Base-by-base conservation (phyloP, 208 protist species). In the Crithidia mellificae region DNA sequence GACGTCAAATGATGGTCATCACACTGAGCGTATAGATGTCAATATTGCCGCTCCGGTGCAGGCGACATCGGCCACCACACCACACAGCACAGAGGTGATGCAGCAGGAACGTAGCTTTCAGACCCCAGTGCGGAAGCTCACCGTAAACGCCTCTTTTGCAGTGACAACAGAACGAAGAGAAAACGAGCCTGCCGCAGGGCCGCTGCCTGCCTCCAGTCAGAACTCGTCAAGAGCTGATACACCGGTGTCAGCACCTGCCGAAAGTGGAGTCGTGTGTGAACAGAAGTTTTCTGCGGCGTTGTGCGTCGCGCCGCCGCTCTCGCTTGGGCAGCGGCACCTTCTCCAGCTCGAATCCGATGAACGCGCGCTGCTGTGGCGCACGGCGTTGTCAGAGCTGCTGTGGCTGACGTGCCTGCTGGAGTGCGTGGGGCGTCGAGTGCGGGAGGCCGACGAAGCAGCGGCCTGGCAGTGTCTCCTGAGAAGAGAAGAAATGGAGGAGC, bases 331-430 rank as follows among this genome's bases (percentile, higher is more conserved):
- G 59, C 46, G 59, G 2, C 59, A 55, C 22, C 47, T 73, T 2
- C 0, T 58, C 50, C 50, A 65, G 3, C 57, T 73, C 20, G 67
- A 73, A 32, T 27, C 51, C 0, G 50, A 46, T 8, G 38, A 50
- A 25, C 67, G 67, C 19, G 67, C 50, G 22, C 39, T 61, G 39
- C 57, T 66, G 34, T 32, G 43, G 32, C 56, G 56, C 6, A 27
- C 8, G 14, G 50, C 25, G 14, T 17, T 73, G 47, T 65, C 57
- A 1, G 50, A 73, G 8, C 1, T 65, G 24, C 30, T 66, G 51
- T 66, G 57, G 67, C 34, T 59, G 0, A 46, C 51, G 14, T 15
- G 27, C 11, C 20, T 66, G 36, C 11, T 46, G 14, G 51, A 65
- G 52, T 49, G 67, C 19, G 49, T 58, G 36, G 67, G 9, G 5